Evolutionary conservation across 2,329 filamentous ascomycete species (phyloP).

Genomic region (Beauveria caledonica): DNA sequence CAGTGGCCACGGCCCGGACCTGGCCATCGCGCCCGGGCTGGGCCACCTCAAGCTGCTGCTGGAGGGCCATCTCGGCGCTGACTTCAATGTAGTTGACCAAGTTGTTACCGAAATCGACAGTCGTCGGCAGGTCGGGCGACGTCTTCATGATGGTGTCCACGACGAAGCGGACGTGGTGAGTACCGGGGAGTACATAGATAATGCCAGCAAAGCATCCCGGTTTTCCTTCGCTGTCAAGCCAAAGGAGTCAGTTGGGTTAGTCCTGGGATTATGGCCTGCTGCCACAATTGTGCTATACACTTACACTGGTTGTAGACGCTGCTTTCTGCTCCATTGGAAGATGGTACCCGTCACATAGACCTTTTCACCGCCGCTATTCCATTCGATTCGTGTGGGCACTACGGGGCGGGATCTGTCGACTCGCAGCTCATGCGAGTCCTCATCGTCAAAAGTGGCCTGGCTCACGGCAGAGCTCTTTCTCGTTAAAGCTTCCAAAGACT

Average conservation of each 20-base stretch:
- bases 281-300: constrained; percentile 26
- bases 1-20: constrained; percentile 20
- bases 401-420: constrained; percentile 68
- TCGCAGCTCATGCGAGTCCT: constrained; percentile 67
- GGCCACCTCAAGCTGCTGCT: constrained; percentile 21
- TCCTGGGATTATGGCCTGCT: constrained; percentile 15
- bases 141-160: constrained; percentile 92
- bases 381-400: constrained; percentile 79
- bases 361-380: constrained; percentile 75
- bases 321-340: constrained; percentile 95
- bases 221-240: constrained; percentile 37
- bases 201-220: constrained; percentile 64
- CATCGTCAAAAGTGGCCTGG: constrained; percentile 63
- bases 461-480: constrained; percentile 52
- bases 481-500: constrained; percentile 40
- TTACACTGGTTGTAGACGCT: constrained; percentile 77
- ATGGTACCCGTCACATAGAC: constrained; percentile 97
- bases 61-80: constrained; percentile 60
- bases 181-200: constrained; percentile 81
- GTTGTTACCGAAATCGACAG: constrained; percentile 96
- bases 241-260: neutral
- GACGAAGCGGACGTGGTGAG: constrained; percentile 93
- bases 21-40: constrained; percentile 22
- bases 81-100: constrained; percentile 98
- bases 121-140: constrained; percentile 79